These are phyloP conservation scores for Chenopodium suecicum DNA, from an alignment of 148 eudicot species.

Conservation along the genomic window DNA sequence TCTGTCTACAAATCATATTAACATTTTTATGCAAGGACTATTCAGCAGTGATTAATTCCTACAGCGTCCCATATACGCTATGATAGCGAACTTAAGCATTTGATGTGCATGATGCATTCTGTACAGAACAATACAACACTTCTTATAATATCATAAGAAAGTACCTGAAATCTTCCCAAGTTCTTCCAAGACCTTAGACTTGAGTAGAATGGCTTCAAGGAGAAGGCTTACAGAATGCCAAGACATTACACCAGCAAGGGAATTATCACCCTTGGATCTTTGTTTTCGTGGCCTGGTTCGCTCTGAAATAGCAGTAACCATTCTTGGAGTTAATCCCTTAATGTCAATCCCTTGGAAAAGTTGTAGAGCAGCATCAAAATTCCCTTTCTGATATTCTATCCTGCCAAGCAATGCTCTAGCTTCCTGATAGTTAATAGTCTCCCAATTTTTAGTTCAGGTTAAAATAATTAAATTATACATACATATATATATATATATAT, in stretches of 20 bases:
- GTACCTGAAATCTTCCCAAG: constrained; percentile 75
- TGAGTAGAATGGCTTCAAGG: constrained; percentile 83
- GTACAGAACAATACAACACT: not conserved
- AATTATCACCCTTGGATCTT: constrained; percentile 48
- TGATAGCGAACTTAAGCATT: not conserved
- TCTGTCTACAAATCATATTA: not conserved
- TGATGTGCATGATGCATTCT: not conserved
- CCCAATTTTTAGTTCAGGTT: constrained; percentile 10
- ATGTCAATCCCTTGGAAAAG: constrained; percentile 92
- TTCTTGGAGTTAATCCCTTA: constrained; percentile 53
- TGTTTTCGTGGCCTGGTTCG: constrained; percentile 50
- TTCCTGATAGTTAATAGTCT: constrained; percentile 45
- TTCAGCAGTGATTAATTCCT: not conserved
- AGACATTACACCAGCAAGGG: constrained; percentile 66
- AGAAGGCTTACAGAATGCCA: constrained; percentile 91
- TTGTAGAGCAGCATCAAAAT: constrained; percentile 87
- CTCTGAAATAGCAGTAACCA: constrained; percentile 64
- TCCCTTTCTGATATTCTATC: constrained; percentile 90
- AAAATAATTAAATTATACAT: not conserved
- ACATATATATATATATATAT: too few relatives aligned
- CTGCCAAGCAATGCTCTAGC: constrained; percentile 97
- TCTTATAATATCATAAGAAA: constrained; percentile 1
- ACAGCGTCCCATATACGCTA: not conserved
- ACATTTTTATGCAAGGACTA: not conserved
- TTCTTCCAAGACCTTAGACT: constrained; percentile 72